phyloP scores from a whole-genome alignment of 176 grass and related monocot genomes.

The Avena sativa region DNA sequence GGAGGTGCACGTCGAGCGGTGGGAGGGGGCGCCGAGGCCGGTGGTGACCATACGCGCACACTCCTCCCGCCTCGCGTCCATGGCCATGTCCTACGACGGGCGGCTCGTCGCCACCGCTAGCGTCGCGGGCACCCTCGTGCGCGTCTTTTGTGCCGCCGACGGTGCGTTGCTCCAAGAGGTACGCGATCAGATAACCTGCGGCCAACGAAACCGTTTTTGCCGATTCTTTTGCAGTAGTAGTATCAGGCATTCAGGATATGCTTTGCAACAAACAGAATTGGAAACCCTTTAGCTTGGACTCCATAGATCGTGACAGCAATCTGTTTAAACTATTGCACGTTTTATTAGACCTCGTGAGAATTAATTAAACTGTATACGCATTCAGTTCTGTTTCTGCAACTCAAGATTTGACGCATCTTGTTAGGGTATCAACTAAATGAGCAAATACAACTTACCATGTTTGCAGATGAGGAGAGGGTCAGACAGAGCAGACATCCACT shows the following conservation, averaged over 20 bases:
- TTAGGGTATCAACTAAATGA: not conserved
- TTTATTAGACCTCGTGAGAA: not conserved
- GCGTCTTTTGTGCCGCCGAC: constrained; percentile 58
- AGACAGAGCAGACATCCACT: constrained; percentile 71
- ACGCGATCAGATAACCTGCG: not conserved
- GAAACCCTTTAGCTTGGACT: too few species aligned
- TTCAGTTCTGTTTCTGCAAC: not conserved
- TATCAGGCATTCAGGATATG: too few species aligned
- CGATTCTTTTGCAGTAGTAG: not conserved
- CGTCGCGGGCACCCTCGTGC: constrained; percentile 67
- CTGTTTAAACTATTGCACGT: too few species aligned
- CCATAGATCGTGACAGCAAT: too few species aligned
- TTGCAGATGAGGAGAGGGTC: constrained; percentile 71
- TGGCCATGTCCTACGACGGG: constrained; percentile 66
- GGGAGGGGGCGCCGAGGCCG: constrained; percentile 36
- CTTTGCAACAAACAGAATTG: too few species aligned
- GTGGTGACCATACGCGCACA: constrained; percentile 54
- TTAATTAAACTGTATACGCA: not conserved
- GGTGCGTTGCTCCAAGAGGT: constrained; percentile 73
- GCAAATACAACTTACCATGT: not conserved
- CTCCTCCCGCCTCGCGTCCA: constrained; percentile 59
- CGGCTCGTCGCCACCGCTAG: constrained; percentile 71
- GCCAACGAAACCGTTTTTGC: not conserved
- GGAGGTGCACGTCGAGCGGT: constrained; percentile 63
- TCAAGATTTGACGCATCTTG: not conserved